Evolutionary conservation across 495 filamentous ascomycete species (phyloP).

Genomic region (Staphylotrichum longicolle): DNA sequence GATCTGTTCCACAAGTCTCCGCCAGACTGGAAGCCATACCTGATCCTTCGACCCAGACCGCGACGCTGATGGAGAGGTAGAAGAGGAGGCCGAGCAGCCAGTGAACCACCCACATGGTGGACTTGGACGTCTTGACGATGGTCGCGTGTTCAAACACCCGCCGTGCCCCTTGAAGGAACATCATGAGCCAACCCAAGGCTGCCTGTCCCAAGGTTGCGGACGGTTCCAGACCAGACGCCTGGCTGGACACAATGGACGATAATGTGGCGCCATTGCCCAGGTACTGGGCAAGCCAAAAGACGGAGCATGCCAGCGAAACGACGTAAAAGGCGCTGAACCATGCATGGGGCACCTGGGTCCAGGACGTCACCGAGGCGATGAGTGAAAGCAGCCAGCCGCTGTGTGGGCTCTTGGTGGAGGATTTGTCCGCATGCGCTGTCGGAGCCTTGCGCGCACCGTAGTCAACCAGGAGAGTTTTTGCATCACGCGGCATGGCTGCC

Average conservation of each 20-base stretch:
- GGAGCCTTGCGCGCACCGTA: slow-evolving; percentile 48
- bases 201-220: slow-evolving; percentile 67
- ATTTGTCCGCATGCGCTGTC: background rate
- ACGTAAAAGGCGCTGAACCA: slow-evolving; percentile 91
- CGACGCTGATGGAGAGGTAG: slow-evolving; percentile 68
- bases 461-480: slow-evolving; percentile 42
- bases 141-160: slow-evolving; percentile 69
- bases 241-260: slow-evolving; percentile 38
- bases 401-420: background rate
- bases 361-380: slow-evolving; percentile 35
- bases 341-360: slow-evolving; percentile 68
- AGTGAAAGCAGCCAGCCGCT: slow-evolving; percentile 27
- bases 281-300: slow-evolving; percentile 78
- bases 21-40: slow-evolving; percentile 47
- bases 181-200: slow-evolving; percentile 63
- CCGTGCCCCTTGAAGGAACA: slow-evolving; percentile 70
- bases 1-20: slow-evolving; percentile 13
- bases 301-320: slow-evolving; percentile 62
- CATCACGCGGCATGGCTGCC: slow-evolving; percentile 41
- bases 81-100: slow-evolving; percentile 76
- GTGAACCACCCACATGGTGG: slow-evolving; percentile 78
- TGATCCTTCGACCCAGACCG: slow-evolving; percentile 84
- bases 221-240: slow-evolving; percentile 24
- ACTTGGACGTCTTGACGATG: slow-evolving; percentile 60
- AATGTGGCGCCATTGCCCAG: slow-evolving; percentile 53